Percentiles rank a stretch among this genome's conserved stretches.
These are phyloP conservation scores for Linderniella brevidens DNA, from an alignment of 257 asterid species.

Conservation along the genomic window DNA sequence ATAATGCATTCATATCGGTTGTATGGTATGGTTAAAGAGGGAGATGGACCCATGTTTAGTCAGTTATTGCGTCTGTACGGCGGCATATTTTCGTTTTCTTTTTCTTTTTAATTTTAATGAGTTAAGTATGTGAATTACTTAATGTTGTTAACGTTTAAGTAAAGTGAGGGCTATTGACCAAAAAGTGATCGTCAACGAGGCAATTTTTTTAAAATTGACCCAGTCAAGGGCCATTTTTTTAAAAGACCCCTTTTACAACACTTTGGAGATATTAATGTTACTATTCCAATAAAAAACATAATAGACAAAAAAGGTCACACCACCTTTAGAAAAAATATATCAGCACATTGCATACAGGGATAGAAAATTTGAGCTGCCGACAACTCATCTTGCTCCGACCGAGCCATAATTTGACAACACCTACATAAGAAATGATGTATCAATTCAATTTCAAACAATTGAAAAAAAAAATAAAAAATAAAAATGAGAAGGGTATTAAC, in stretches of 20 bases:
- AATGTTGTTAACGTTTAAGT: too few relatives aligned
- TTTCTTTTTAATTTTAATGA: too few relatives aligned
- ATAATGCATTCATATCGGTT: too few relatives aligned
- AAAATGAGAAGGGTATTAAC: not conserved
- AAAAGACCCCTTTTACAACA: not conserved
- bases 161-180: too few relatives aligned
- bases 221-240: too few relatives aligned
- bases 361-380: constrained; percentile 78
- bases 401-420: constrained; percentile 85
- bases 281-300: not conserved
- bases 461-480: not conserved
- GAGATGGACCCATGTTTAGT: too few relatives aligned
- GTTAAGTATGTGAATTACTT: too few relatives aligned
- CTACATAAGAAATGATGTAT: constrained; percentile 14
- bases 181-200: too few relatives aligned
- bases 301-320: not conserved
- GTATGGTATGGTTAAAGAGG: too few relatives aligned
- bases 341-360: constrained; percentile 96
- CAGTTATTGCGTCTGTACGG: too few relatives aligned
- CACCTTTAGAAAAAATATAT: constrained; percentile 76
- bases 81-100: too few relatives aligned
- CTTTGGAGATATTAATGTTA: not conserved
- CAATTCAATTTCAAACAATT: constrained; percentile 5
- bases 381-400: constrained; percentile 63
- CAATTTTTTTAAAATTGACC: too few relatives aligned